Evolutionary conservation across 371 early-diverging fungal species (phyloP), one percentile per base, ranked within the genome.

Genomic region (Syncephalastrum contaminatum): DNA sequence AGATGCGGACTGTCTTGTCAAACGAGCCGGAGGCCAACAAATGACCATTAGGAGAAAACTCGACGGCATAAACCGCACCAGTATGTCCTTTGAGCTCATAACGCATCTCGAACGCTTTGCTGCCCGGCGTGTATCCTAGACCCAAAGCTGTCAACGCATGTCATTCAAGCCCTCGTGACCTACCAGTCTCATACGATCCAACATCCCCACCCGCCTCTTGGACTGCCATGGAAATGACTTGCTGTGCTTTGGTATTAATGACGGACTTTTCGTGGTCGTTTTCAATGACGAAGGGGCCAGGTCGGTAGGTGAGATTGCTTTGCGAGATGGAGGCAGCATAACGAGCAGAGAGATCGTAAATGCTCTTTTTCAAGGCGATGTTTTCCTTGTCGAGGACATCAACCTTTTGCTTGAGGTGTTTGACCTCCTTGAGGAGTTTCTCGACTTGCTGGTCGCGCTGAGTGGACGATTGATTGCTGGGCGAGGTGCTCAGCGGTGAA

Each of bases 1-100:
- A 95, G 24, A 95, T 82, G 49, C 92, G 80, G 21, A 94, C 88
- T 5, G 94, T 89, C 68, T 92, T 92, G 71, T 95, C 96, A 74
- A 93, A 93, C 12, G 91, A 89, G 2, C 95, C 96, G 0, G 94
- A 90, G 0, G 93, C 90, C 5, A 95, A 69, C 42, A 86, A 80
- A 46, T 81, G 80, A 4, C 93, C 94, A 63, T 85, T 87, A 5
- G 88, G 88, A 6, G 94, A 91, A 58, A 89, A 93, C 56, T 88
- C 85, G 3, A 94, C 86, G 7, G 88, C 73, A 61, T 92, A 92
- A 1, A 95, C 91, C 4, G 94, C 94, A 20, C 93, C 96, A 10
- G 76, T 73, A 62, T 95, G 96, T 18, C 94, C 94, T 59, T 75
- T 73, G 19, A 80, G 66, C 57, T 79, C 81, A 51, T 75, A 72